Conservation (phyloP, 2,329 filamentous ascomycete species). For the Diaporthe sp. region DNA sequence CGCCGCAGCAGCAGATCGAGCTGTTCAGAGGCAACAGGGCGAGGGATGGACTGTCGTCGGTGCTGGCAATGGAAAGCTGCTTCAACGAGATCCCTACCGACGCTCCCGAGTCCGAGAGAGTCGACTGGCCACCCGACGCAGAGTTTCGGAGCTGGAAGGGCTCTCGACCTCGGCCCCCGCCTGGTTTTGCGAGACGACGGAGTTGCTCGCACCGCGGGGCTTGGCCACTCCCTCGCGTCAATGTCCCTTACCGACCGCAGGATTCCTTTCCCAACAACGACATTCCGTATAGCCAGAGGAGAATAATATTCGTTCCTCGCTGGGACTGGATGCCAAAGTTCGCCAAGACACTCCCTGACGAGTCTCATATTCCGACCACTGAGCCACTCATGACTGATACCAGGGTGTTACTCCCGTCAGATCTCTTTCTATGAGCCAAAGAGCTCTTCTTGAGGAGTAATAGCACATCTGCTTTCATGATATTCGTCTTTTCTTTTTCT, state of each 20-base stretch:
- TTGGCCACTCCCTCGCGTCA: constrained; percentile 26
- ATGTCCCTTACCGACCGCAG: neutral
- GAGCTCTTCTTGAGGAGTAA: neutral
- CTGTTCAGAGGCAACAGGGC: constrained; percentile 4
- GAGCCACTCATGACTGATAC: neutral
- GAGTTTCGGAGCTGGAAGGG: constrained; percentile 23
- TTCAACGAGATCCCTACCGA: constrained; percentile 28
- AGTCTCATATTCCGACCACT: neutral
- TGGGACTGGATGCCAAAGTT: constrained; percentile 28
- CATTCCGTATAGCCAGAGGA: constrained; percentile 22
- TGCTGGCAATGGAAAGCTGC: constrained; percentile 28
- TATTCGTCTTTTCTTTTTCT: neutral
- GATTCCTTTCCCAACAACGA: neutral
- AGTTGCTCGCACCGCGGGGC: neutral
- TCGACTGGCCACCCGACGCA: constrained; percentile 25
- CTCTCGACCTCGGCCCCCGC: neutral
- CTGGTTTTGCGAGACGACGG: neutral
- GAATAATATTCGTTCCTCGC: constrained; percentile 10
- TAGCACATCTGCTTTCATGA: neutral
- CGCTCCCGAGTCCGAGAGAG: neutral
- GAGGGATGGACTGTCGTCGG: constrained; percentile 7
- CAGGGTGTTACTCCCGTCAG: neutral
- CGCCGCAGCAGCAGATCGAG: neutral
- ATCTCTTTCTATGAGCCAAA: neutral
- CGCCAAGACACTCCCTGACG: neutral